Evolutionary conservation across 2,329 filamentous ascomycete genomes (phyloP).

Genomic region (Macroventuria anomochaeta): DNA sequence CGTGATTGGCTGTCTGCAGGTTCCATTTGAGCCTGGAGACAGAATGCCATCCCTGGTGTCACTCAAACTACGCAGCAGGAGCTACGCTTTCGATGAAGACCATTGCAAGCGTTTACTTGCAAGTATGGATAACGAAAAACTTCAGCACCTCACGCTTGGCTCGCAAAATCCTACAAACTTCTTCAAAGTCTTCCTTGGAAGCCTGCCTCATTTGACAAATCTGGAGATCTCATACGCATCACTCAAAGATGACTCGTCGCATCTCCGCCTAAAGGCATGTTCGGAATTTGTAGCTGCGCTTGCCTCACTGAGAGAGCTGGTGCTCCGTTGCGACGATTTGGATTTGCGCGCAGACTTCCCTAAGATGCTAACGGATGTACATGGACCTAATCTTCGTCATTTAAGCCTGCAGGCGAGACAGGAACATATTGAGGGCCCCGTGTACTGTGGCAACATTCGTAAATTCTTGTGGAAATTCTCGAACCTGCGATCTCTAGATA

Average conservation of each 20-base stretch:
- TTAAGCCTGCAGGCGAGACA: neutral
- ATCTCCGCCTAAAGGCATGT: neutral
- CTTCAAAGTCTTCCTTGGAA: conserved; percentile 14
- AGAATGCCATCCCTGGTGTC: conserved; percentile 17
- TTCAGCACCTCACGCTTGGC: conserved; percentile 20
- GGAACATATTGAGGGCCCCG: neutral
- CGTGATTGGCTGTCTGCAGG: conserved; percentile 6
- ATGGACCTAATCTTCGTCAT: neutral
- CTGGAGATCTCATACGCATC: conserved; percentile 6
- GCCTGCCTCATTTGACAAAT: conserved; percentile 3
- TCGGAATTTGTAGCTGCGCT: neutral
- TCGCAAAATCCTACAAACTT: conserved; percentile 10
- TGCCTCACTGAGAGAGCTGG: neutral
- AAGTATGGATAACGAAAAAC: conserved; percentile 17
- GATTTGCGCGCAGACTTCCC: neutral
- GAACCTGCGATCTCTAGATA: neutral
- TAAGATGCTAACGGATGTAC: neutral
- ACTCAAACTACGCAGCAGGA: conserved; percentile 14
- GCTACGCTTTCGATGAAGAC: conserved; percentile 15
- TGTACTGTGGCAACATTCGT: neutral
- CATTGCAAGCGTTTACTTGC: conserved; percentile 17
- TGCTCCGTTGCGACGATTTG: neutral
- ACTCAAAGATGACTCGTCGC: conserved; percentile 3
- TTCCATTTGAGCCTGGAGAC: conserved; percentile 19
- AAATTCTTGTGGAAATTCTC: neutral